Evolutionary conservation across 768 basidiomycete species (phyloP), one percentile per base, ranked within the genome.

Genomic region (Mrakia blollopis): DNA sequence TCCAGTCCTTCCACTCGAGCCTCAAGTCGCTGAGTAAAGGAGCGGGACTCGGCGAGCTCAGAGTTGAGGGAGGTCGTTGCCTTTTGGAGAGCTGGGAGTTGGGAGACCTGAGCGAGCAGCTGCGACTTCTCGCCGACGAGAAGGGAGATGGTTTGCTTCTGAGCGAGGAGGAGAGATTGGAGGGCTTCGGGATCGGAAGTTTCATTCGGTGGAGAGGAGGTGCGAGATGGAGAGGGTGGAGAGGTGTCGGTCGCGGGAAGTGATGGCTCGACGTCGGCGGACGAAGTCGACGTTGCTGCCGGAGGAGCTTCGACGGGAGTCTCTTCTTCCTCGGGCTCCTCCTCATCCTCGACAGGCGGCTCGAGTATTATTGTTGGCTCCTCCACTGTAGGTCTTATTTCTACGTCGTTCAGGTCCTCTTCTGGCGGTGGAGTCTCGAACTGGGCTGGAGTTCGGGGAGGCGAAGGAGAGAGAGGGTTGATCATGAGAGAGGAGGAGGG

Each of bases 51-150:
- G 7, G 73, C 57, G 30, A 75, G 61, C 63, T 75, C 54, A 37
- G 62, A n/a, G 30, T 61, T 67, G 61, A 39, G 50, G 44, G 72
- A 11, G 21, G 68, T 13, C 8, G 62, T 9, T 1, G 44, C 41
- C 25, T 67, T 44, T 28, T 73, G 65, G 10, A 41, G 37, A 82
- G 86, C 92, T 86, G 57, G 86, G n/a, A 87, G 82, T 67, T 85
- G 87, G 62, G 88, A 87, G 65, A 90, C 81, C 71, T 87, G 87
- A 32, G 79, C 82, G 23, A 85, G 84, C 50, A 92, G 85, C 28
- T 87, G 85, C 10, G 88, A 87, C 82, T 91, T 91, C 80, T 92
- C 91, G 3, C 89, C 87, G 28, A 93, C 91, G 21, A 94, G 86
- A n/a, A 91, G 82, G 65, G 90, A 86, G 76, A 94, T 91, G 0